Evolutionary conservation across 2,329 filamentous ascomycete species (phyloP).

Genomic region (Colletotrichum tropicale): DNA sequence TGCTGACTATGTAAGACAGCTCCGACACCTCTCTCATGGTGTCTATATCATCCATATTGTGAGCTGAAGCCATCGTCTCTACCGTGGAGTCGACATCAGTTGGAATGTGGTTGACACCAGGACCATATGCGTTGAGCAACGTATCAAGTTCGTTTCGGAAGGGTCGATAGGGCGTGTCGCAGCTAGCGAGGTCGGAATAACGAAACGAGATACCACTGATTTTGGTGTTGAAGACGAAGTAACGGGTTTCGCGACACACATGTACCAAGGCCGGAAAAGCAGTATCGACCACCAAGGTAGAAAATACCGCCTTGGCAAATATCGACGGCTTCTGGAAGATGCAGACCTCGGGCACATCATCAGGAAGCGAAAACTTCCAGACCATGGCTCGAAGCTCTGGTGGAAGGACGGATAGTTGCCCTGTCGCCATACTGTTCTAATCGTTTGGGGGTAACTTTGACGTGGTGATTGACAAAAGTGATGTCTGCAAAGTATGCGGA

Average conservation of each 20-base stretch:
- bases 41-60: not conserved
- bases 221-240: not conserved
- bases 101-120: not conserved
- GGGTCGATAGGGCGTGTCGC: not conserved
- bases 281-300: not conserved
- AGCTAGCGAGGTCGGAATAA: not conserved
- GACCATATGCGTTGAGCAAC: not conserved
- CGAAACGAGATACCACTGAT: not conserved
- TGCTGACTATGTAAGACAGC: not conserved
- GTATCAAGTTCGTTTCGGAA: not conserved
- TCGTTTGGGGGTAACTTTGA: not conserved
- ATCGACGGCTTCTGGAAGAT: not conserved
- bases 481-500: not conserved
- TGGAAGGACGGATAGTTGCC: not conserved
- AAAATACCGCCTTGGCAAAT: not conserved
- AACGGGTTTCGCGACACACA: not conserved
- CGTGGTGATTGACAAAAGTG: not conserved
- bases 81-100: not conserved
- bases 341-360: not conserved
- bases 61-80: not conserved
- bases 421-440: not conserved
- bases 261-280: not conserved
- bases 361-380: not conserved
- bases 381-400: not conserved
- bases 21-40: not conserved